phyloP scores from a whole-genome alignment of 352 stramenopile genomes.

The Phytophthora uliginosa region DNA sequence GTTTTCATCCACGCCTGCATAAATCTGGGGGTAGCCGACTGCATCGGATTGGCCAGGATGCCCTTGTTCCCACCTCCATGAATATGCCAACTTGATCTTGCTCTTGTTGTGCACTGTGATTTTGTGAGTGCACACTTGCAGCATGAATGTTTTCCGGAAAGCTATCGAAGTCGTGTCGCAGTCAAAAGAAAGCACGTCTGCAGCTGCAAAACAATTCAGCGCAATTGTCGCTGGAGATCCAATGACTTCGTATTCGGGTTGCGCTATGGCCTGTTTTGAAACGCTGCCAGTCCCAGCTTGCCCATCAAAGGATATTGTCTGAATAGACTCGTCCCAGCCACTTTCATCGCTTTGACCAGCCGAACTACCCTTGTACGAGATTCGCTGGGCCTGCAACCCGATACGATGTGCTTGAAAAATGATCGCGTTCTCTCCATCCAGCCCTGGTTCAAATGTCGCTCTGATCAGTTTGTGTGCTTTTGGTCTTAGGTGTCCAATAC shows the following conservation, averaged over 20 bases:
- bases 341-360: constrained; percentile 29
- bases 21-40: constrained; percentile 6
- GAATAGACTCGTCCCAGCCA: constrained; percentile 87
- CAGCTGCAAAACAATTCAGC: constrained; percentile 74
- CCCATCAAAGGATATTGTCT: constrained; percentile 65
- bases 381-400: constrained; percentile 58
- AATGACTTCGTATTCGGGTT: constrained; percentile 62
- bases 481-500: constrained; percentile 75
- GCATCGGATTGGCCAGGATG: constrained; percentile 15
- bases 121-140: constrained; percentile 85
- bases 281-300: constrained; percentile 13
- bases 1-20: constrained; percentile 51
- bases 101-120: constrained; percentile 78
- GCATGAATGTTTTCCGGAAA: constrained; percentile 91
- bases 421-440: constrained; percentile 31
- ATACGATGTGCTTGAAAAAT: constrained; percentile 54
- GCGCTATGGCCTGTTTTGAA: constrained; percentile 36
- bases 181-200: constrained; percentile 66
- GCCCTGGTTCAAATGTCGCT: constrained; percentile 69
- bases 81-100: constrained; percentile 70
- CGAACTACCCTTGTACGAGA: constrained; percentile 51
- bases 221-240: constrained; percentile 45
- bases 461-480: constrained; percentile 76
- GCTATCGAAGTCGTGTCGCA: constrained; percentile 68
- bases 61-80: constrained; percentile 63